Evolutionary conservation across 139 green algal genomes (phyloP).

Genomic region (Auxenochlorella pyrenoidosa): DNA sequence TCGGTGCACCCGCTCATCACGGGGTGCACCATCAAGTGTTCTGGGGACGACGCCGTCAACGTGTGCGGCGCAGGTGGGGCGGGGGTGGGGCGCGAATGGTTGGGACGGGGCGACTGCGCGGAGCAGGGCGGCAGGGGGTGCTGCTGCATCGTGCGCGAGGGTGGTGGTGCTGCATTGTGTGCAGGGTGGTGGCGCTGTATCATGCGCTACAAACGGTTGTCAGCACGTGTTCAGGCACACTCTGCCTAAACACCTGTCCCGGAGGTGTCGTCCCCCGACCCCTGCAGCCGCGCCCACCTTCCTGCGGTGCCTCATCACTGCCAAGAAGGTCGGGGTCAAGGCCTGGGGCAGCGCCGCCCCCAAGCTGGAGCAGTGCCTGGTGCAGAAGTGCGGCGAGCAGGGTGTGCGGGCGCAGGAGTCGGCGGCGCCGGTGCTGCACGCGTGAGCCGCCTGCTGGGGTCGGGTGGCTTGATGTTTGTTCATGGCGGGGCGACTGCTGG

Average conservation of each 20-base stretch:
- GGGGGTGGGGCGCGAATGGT: too few species aligned
- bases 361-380: constrained; percentile 49
- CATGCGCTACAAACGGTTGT: too few species aligned
- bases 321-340: constrained; percentile 56
- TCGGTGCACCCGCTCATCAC: constrained; percentile 57
- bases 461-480: background rate
- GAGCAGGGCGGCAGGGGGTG: background rate
- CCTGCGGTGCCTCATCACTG: constrained; percentile 55
- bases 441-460: background rate
- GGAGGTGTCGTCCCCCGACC: too few species aligned
- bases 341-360: constrained; percentile 25
- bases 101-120: background rate
- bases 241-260: too few species aligned
- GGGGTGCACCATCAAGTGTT: constrained; percentile 63
- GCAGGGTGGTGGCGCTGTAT: too few species aligned
- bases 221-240: too few species aligned
- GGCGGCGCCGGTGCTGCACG: background rate
- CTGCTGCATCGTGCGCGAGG: too few species aligned
- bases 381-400: constrained; percentile 58
- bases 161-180: too few species aligned
- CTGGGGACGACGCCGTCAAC: constrained; percentile 64
- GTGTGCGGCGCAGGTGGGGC: constrained; percentile 30
- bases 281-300: constrained; percentile 46
- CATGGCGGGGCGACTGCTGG: background rate
- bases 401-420: constrained; percentile 48